Percentiles rank a stretch among this genome's conserved stretches.
These are phyloP conservation scores for Cytospora piceicola DNA, from an alignment of 2,329 filamentous ascomycete genomes.

Conservation along the genomic window DNA sequence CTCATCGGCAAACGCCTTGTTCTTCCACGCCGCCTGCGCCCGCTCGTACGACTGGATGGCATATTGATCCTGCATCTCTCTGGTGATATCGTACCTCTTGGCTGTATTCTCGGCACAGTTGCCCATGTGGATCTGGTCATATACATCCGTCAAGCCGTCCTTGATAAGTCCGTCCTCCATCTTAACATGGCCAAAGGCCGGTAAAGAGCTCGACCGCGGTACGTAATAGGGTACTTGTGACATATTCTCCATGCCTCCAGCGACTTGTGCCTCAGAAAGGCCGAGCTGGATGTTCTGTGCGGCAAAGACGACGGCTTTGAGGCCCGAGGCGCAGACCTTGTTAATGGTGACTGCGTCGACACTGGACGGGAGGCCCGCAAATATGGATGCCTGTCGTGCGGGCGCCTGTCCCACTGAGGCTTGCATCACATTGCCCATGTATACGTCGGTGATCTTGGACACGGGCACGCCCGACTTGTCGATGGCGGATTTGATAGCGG, in stretches of 20 bases:
- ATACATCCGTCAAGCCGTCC: slow-evolving; percentile 94
- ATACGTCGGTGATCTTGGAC: slow-evolving; percentile 85
- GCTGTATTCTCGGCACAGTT: slow-evolving; percentile 94
- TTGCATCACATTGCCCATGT: slow-evolving; percentile 96
- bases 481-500: slow-evolving; percentile 89
- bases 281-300: slow-evolving; percentile 95
- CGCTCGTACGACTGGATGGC: slow-evolving; percentile 88
- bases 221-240: slow-evolving; percentile 90
- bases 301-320: slow-evolving; percentile 89
- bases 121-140: slow-evolving; percentile 97
- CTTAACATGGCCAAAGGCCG: slow-evolving; percentile 84
- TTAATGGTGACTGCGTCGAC: slow-evolving; percentile 93
- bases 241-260: slow-evolving; percentile 99
- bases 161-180: slow-evolving; percentile 92
- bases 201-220: slow-evolving; percentile 77
- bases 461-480: slow-evolving; percentile 82
- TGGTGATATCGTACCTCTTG: slow-evolving; percentile 79
- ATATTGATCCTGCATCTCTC: slow-evolving; percentile 89
- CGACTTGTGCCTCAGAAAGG: slow-evolving; percentile 83
- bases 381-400: slow-evolving; percentile 86
- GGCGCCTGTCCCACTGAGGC: slow-evolving; percentile 85
- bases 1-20: slow-evolving; percentile 83
- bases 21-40: slow-evolving; percentile 86
- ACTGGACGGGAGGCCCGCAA: slow-evolving; percentile 79
- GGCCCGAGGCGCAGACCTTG: slow-evolving; percentile 94